These are phyloP conservation scores for Trichoderma koningii DNA, from an alignment of 2,329 filamentous ascomycete species.

Conservation along the genomic window DNA sequence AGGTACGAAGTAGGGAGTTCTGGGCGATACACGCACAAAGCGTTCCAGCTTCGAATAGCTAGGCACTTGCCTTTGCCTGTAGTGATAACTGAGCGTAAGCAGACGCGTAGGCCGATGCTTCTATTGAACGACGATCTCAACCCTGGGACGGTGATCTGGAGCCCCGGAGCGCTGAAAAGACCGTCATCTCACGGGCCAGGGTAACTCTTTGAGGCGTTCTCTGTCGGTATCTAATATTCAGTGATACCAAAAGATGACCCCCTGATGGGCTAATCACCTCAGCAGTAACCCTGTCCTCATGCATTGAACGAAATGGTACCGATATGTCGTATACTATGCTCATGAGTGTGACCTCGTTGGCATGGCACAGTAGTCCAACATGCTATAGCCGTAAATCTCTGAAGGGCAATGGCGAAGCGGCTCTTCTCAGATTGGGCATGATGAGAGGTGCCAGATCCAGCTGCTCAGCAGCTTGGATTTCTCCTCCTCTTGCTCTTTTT, in stretches of 20 bases:
- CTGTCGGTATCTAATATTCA: not conserved
- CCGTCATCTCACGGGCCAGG: not conserved
- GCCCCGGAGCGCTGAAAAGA: not conserved
- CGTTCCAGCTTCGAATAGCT: not conserved
- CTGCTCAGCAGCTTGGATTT: not conserved
- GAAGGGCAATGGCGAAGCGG: not conserved
- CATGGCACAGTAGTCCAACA: not conserved
- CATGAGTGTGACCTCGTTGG: not conserved
- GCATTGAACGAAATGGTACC: no score
- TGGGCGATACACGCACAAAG: not conserved
- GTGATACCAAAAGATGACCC: not conserved
- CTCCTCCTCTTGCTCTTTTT: not conserved
- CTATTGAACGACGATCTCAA: constrained; percentile 1
- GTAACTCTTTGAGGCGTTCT: not conserved
- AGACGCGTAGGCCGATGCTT: not conserved
- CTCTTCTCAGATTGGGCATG: not conserved
- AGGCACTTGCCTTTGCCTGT: not conserved
- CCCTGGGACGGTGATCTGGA: constrained; percentile 10
- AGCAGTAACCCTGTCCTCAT: not conserved
- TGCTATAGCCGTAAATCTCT: not conserved
- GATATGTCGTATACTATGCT: not conserved
- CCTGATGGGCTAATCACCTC: not conserved
- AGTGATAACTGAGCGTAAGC: not conserved
- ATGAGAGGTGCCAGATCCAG: not conserved
- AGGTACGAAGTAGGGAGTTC: not conserved